Conservation (phyloP, 306 rosid species). For the Prunus davidiana region DNA sequence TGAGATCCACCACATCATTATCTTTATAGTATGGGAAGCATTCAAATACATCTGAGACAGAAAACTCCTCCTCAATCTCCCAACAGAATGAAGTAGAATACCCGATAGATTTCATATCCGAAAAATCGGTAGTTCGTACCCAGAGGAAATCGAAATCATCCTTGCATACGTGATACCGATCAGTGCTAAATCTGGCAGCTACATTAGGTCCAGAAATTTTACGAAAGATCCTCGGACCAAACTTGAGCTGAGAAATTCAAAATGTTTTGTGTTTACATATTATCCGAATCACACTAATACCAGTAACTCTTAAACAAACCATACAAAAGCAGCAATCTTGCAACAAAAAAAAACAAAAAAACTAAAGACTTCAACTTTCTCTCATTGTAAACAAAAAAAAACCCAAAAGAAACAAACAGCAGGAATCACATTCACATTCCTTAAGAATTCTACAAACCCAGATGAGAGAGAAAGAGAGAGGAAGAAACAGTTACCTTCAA, state of each 20-base stretch:
- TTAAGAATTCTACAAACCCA: neutral
- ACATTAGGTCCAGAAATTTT: conserved; percentile 51
- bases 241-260: conserved; percentile 57
- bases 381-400: neutral
- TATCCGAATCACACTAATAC: neutral
- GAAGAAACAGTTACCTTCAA: conserved; percentile 34
- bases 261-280: neutral
- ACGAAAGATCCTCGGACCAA: conserved; percentile 70
- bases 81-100: conserved; percentile 69
- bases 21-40: conserved; percentile 54
- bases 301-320: neutral
- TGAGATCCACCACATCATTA: conserved; percentile 43
- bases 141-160: conserved; percentile 73
- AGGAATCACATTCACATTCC: neutral
- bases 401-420: neutral
- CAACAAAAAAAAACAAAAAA: neutral
- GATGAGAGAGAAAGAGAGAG: neutral
- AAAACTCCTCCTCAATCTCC: conserved; percentile 57
- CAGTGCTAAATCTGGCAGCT: conserved; percentile 44
- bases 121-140: conserved; percentile 81
- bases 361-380: neutral
- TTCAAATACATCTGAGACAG: conserved; percentile 40
- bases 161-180: conserved; percentile 66
- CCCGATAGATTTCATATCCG: conserved; percentile 59
- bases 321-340: neutral